Evolutionary conservation across 768 basidiomycete species (phyloP).

Genomic region (Asterophora lycoperdoides): DNA sequence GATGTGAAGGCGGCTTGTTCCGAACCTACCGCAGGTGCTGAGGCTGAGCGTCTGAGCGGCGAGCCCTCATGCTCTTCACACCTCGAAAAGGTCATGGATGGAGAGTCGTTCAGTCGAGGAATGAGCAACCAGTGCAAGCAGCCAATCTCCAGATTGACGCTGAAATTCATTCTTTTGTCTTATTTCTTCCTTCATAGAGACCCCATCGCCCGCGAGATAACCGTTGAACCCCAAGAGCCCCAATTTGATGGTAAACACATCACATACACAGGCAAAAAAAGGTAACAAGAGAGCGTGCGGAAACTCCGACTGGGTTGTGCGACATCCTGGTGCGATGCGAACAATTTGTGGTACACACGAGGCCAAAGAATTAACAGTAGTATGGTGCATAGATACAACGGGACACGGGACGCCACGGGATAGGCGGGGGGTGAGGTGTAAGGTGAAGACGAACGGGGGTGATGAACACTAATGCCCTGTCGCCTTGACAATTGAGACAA

Average conservation of each 20-base stretch:
- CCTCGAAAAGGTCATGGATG: no score
- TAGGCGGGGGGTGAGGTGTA: conserved; percentile 8
- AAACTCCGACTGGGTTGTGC: conserved; percentile 9
- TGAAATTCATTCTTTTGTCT: no score
- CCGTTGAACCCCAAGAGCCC: not conserved
- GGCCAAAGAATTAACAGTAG: conserved; percentile 13
- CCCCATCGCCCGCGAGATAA: no score
- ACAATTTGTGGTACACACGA: conserved; percentile 10
- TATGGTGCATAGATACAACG: conserved; percentile 43
- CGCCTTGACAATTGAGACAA: conserved; percentile 91
- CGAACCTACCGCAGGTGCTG: no score
- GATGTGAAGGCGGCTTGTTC: no score
- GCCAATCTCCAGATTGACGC: no score
- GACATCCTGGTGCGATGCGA: not conserved
- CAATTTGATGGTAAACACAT: conserved; percentile 7
- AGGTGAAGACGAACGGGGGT: conserved; percentile 3
- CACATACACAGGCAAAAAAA: conserved; percentile 9
- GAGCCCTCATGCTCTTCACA: no score
- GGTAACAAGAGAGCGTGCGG: conserved; percentile 10
- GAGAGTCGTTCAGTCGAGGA: no score
- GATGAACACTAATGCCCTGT: conserved; percentile 42
- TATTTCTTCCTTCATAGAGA: no score
- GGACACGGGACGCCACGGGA: conserved; percentile 22
- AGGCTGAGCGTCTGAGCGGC: no score
- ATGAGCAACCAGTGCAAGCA: no score